phyloP scores from a whole-genome alignment of 1,284 basidiomycete species.

The Cutaneotrichosporon daszewskae region DNA sequence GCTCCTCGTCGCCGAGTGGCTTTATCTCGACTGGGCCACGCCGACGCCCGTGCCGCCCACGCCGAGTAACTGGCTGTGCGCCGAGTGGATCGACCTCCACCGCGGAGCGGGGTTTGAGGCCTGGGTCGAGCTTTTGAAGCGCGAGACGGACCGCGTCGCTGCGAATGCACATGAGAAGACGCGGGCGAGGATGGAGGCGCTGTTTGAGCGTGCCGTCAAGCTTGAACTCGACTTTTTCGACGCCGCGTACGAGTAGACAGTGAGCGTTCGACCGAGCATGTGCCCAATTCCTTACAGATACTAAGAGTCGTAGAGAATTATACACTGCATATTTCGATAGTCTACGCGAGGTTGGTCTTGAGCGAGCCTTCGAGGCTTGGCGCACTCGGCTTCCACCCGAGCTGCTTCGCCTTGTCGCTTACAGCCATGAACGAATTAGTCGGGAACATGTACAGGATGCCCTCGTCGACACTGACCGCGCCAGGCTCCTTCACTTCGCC shows the following conservation, averaged over 20 bases:
- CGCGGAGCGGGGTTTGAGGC: slow-evolving; percentile 10
- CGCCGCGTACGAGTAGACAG: slow-evolving; percentile 7
- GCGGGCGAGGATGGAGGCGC: slow-evolving; percentile 1
- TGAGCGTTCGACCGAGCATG: no score
- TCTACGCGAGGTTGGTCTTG: no score
- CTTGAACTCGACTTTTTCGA: slow-evolving; percentile 16
- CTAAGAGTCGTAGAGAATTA: no score
- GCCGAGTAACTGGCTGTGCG: slow-evolving; percentile 10
- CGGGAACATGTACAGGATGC: no score
- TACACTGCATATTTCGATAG: no score
- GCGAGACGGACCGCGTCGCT: slow-evolving; percentile 15
- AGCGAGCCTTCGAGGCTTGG: no score
- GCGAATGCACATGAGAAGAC: not conserved
- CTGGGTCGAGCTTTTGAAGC: slow-evolving; percentile 12
- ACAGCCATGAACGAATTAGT: no score
- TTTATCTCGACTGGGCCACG: slow-evolving; percentile 20
- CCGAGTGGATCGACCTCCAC: slow-evolving; percentile 22
- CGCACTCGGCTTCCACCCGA: no score
- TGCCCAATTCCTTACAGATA: no score
- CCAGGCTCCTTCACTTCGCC: no score
- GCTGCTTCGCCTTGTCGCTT: no score
- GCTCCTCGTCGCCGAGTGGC: slow-evolving; percentile 21
- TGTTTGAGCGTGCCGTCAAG: slow-evolving; percentile 9
- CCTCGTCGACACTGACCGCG: no score
- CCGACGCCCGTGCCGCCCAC: not conserved